Evolutionary conservation across 1,139 yeast species (phyloP).

Genomic region (Candida tetrigidarum): DNA sequence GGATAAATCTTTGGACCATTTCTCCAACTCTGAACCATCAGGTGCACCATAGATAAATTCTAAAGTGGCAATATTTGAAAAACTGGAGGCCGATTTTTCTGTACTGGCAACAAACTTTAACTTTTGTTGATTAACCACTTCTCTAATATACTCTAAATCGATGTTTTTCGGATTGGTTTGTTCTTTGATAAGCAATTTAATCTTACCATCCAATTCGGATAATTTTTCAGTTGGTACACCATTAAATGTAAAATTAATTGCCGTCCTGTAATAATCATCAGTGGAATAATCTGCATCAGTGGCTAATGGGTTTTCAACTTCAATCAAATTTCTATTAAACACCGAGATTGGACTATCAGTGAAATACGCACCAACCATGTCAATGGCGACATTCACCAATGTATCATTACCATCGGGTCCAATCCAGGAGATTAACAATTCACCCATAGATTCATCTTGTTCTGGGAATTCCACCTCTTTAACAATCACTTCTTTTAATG

Average conservation of each 20-base stretch:
- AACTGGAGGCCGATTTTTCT: conserved; percentile 65
- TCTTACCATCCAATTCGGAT: conserved; percentile 52
- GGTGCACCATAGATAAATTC: conserved; percentile 80
- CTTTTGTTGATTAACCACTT: conserved; percentile 66
- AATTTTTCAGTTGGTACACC: conserved; percentile 80
- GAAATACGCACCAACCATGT: conserved; percentile 73
- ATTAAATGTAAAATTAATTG: conserved; percentile 58
- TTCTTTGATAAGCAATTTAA: conserved; percentile 53
- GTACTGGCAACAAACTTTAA: conserved; percentile 65
- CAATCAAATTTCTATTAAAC: conserved; percentile 71
- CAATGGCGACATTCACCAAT: conserved; percentile 66
- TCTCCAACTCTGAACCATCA: conserved; percentile 60
- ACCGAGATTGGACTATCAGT: conserved; percentile 76
- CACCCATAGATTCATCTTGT: conserved; percentile 84
- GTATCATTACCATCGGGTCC: conserved; percentile 70
- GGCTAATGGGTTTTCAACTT: conserved; percentile 82
- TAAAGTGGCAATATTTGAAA: conserved; percentile 70
- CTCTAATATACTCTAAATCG: conserved; percentile 68
- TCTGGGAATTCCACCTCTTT: conserved; percentile 82
- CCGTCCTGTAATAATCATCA: conserved; percentile 68
- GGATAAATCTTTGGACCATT: conserved; percentile 55
- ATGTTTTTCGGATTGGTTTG: conserved; percentile 55
- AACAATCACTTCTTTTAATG: conserved; percentile 43
- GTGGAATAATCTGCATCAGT: conserved; percentile 71
- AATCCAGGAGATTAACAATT: conserved; percentile 74